Conservation (phyloP, 331 rosid genomes). For the Quercus phellos region DNA sequence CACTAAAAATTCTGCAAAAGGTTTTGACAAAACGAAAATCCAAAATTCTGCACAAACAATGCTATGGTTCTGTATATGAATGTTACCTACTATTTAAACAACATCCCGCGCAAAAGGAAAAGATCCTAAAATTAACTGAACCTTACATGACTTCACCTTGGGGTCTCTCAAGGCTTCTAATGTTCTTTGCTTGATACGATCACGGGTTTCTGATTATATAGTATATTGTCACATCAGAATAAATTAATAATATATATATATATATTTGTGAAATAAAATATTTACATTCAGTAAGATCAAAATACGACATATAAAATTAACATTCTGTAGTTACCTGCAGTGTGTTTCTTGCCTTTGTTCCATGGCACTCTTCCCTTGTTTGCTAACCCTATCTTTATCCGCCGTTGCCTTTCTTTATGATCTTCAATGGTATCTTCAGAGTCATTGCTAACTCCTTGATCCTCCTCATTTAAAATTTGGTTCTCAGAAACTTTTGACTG, state of each 20-base stretch:
- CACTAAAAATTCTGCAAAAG: background rate
- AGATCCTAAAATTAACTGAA: conserved; percentile 28
- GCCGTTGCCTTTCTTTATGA: conserved; percentile 57
- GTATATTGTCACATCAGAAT: conserved; percentile 11
- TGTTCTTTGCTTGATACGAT: conserved; percentile 65
- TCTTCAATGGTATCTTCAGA: conserved; percentile 24
- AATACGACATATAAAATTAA: background rate
- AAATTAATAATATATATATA: conserved; percentile 1
- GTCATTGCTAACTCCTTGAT: conserved; percentile 14
- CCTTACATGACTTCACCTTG: conserved; percentile 89
- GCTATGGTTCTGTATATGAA: background rate
- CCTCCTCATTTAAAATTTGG: conserved; percentile 21
- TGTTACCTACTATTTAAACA: background rate
- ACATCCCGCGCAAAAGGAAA: background rate
- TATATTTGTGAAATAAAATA: background rate
- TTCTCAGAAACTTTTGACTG: conserved; percentile 22
- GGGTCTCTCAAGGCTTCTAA: conserved; percentile 76
- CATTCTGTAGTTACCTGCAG: conserved; percentile 43
- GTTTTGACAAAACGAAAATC: background rate
- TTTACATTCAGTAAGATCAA: background rate
- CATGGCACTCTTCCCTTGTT: conserved; percentile 87
- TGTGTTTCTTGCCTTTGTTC: conserved; percentile 90
- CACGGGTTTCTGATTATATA: conserved; percentile 56
- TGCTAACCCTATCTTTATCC: conserved; percentile 70
- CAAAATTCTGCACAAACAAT: background rate